Conservation (phyloP, 2,329 filamentous ascomycete species). For the Dactylellina cionopaga region DNA sequence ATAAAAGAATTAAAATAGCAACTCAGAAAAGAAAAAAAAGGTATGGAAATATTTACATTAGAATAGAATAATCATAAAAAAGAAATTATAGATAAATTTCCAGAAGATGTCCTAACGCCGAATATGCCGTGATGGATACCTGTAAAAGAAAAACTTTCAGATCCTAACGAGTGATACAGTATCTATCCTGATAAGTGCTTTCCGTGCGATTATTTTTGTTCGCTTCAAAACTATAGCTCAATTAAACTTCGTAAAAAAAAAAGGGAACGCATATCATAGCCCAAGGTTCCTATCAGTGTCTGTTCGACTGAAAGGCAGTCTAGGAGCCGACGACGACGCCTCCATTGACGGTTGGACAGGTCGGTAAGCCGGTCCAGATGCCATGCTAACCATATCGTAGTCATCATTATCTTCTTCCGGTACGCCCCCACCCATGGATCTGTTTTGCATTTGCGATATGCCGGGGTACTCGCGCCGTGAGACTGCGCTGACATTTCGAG, state of each 20-base stretch:
- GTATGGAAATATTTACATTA: conserved; percentile 33
- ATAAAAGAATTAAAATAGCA: not conserved
- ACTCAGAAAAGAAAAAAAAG: not conserved
- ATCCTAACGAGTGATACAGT: too few relatives aligned
- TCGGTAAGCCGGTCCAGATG: conserved; percentile 27
- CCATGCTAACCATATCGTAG: conserved; percentile 38
- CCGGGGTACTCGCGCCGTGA: conserved; percentile 35
- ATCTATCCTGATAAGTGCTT: too few relatives aligned
- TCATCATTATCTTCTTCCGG: conserved; percentile 45
- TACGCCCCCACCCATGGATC: conserved; percentile 12
- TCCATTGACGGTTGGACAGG: conserved; percentile 20
- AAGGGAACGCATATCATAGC: conserved; percentile 8
- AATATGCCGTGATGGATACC: not conserved
- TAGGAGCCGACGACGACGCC: conserved; percentile 31
- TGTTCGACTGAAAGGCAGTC: conserved; percentile 33
- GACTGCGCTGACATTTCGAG: conserved; percentile 41
- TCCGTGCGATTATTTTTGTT: too few relatives aligned
- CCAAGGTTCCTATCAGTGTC: conserved; percentile 9
- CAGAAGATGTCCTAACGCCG: conserved; percentile 3
- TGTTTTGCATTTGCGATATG: conserved; percentile 31
- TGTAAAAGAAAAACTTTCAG: too few relatives aligned
- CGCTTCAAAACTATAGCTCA: too few relatives aligned
- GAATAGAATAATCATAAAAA: conserved; percentile 24
- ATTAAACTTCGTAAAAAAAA: not conserved
- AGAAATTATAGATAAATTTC: not conserved